These are phyloP conservation scores for Agaricus bisporus DNA, from an alignment of 768 basidiomycete genomes.

Conservation along the genomic window DNA sequence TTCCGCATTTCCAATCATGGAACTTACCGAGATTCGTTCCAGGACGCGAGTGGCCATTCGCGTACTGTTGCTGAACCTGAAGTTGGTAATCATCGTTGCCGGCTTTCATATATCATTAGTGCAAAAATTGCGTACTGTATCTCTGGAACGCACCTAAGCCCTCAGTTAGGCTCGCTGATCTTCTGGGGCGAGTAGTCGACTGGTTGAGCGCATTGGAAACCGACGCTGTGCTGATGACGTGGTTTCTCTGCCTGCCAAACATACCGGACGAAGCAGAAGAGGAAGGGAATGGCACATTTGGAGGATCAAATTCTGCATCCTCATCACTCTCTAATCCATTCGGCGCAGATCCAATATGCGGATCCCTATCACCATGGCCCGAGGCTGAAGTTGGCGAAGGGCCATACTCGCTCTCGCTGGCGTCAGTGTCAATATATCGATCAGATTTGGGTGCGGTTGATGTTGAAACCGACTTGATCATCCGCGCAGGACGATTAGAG, in stretches of 20 bases:
- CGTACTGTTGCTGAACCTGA: slow-evolving; percentile 31
- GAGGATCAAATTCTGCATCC: slow-evolving; percentile 25
- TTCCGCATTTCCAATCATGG: neutral
- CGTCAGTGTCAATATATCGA: slow-evolving; percentile 38
- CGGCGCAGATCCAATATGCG: slow-evolving; percentile 13
- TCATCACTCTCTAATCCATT: slow-evolving; percentile 26
- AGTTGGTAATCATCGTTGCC: slow-evolving; percentile 34
- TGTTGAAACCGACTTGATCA: slow-evolving; percentile 33
- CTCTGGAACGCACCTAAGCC: slow-evolving; percentile 33
- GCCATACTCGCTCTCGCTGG: slow-evolving; percentile 32
- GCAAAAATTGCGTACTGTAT: neutral
- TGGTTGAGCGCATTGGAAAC: slow-evolving; percentile 25
- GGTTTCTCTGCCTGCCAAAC: slow-evolving; percentile 16
- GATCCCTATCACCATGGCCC: slow-evolving; percentile 17
- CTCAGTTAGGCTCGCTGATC: slow-evolving; percentile 77
- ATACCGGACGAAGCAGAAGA: slow-evolving; percentile 17
- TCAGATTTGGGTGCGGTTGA: slow-evolving; percentile 29
- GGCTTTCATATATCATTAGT: slow-evolving; percentile 15
- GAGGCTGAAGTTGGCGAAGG: neutral
- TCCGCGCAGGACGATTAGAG: slow-evolving; percentile 41
- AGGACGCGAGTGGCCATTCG: slow-evolving; percentile 23
- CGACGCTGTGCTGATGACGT: slow-evolving; percentile 17
- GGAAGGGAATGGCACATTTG: slow-evolving; percentile 17
- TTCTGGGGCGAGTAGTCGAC: slow-evolving; percentile 49
- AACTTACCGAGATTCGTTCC: slow-evolving; percentile 29